Conservation (phyloP, 441 rosid genomes). For the Adansonia madagascariensis region DNA sequence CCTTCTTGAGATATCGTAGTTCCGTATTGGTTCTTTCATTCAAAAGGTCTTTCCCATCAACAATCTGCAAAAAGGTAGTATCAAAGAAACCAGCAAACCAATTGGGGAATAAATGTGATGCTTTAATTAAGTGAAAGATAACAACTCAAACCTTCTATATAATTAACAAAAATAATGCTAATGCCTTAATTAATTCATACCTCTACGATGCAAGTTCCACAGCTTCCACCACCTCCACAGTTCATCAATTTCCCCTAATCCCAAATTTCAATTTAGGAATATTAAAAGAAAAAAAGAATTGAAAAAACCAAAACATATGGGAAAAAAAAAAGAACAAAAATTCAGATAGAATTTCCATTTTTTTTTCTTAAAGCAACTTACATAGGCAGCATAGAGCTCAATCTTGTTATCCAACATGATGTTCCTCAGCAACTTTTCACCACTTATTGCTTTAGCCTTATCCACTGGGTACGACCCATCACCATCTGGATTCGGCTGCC, state of each 20-base stretch:
- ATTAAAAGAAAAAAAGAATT: too few relatives aligned
- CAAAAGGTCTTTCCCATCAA: slow-evolving; percentile 76
- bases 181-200: slow-evolving; percentile 34
- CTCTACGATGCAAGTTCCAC: slow-evolving; percentile 96
- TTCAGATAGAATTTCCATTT: background rate
- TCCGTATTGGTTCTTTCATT: slow-evolving; percentile 78
- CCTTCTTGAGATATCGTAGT: slow-evolving; percentile 70
- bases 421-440: slow-evolving; percentile 78
- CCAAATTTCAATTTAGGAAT: background rate
- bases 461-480: slow-evolving; percentile 66
- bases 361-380: slow-evolving; percentile 35
- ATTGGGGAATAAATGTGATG: too few relatives aligned
- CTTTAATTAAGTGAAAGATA: too few relatives aligned
- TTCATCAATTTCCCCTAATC: slow-evolving; percentile 84
- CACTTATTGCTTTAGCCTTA: slow-evolving; percentile 65
- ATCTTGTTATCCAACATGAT: slow-evolving; percentile 80
- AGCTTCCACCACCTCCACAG: slow-evolving; percentile 92
- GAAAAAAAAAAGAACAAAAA: background rate
- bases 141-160: background rate
- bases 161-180: background rate
- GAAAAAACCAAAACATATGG: background rate
- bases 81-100: too few relatives aligned
- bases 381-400: slow-evolving; percentile 84
- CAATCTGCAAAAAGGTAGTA: slow-evolving; percentile 44
- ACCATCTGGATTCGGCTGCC: slow-evolving; percentile 68